A percentile compares a stretch with the other conserved stretches of the same genome.
phyloP scores from a whole-genome alignment of 495 filamentous ascomycete genomes.

The Amorphotheca resinae region DNA sequence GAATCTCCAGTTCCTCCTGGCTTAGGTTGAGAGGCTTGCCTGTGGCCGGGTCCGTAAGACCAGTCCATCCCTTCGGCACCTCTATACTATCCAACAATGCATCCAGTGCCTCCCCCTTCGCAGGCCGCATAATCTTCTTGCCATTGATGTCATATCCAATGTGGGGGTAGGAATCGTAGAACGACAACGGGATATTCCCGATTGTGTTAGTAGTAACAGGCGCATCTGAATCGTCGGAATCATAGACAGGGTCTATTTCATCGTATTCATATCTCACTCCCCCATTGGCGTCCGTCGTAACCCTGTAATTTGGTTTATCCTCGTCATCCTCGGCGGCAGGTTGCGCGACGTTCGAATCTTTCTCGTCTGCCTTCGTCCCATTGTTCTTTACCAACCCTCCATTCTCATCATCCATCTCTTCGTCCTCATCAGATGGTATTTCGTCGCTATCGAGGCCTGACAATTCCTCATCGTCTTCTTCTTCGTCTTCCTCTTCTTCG shows the following conservation, averaged over 20 bases:
- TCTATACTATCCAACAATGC: constrained; percentile 92
- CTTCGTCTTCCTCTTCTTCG: constrained; percentile 36
- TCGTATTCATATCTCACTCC: constrained; percentile 47
- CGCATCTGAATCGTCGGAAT: constrained; percentile 84
- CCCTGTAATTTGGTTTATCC: constrained; percentile 40
- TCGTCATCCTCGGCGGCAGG: constrained; percentile 27
- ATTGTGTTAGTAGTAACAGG: constrained; percentile 77
- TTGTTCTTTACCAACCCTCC: constrained; percentile 21
- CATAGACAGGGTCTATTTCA: constrained; percentile 91
- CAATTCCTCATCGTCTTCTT: constrained; percentile 28
- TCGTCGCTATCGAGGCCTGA: constrained; percentile 45
- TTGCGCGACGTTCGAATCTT: constrained; percentile 16
- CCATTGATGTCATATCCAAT: constrained; percentile 99
- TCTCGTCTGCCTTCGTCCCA: constrained; percentile 20
- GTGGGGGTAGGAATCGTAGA: constrained; percentile 95
- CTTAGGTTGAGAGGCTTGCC: constrained; percentile 84
- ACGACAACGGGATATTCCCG: constrained; percentile 83
- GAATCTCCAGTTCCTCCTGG: constrained; percentile 75
- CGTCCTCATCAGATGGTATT: constrained; percentile 41
- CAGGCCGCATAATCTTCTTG: constrained; percentile 92
- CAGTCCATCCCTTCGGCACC: constrained; percentile 96
- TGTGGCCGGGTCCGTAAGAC: constrained; percentile 82
- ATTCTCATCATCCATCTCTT: constrained; percentile 12
- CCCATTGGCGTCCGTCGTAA: constrained; percentile 44
- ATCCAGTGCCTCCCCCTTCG: constrained; percentile 87